Percentiles rank a stretch among this genome's conserved stretches.
Conservation (phyloP, 2,329 filamentous ascomycete species). For the Aspergillus quadricinctus region DNA sequence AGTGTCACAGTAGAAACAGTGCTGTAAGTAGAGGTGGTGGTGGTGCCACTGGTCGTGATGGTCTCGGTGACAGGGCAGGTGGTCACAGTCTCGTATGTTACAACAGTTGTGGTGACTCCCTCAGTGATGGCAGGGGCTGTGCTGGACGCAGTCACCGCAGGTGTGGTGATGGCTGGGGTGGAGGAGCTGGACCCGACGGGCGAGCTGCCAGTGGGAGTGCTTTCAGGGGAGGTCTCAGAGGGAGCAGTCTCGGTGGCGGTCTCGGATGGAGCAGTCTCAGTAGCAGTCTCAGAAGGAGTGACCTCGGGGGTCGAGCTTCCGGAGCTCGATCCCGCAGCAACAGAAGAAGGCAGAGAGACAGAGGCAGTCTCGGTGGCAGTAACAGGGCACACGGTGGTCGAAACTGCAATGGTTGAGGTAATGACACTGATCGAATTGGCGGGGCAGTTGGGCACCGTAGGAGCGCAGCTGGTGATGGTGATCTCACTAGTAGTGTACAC, state of each 20-base stretch:
- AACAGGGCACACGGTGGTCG: slow-evolving; percentile 57
- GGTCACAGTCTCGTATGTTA: slow-evolving; percentile 27
- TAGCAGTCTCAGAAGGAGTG: background rate
- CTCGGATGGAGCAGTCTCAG: background rate
- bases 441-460: slow-evolving; percentile 48
- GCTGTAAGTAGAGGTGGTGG: slow-evolving; percentile 51
- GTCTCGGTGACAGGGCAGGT: slow-evolving; percentile 29
- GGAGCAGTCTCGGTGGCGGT: background rate
- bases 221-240: background rate
- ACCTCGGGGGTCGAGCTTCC: slow-evolving; percentile 2
- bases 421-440: slow-evolving; percentile 46
- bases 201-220: slow-evolving; percentile 11
- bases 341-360: background rate
- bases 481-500: slow-evolving; percentile 34
- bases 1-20: slow-evolving; percentile 51
- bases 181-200: slow-evolving; percentile 12
- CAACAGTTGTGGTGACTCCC: slow-evolving; percentile 20
- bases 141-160: slow-evolving; percentile 10
- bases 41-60: slow-evolving; percentile 42
- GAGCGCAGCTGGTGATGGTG: slow-evolving; percentile 39
- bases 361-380: slow-evolving; percentile 27
- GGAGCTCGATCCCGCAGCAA: background rate
- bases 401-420: slow-evolving; percentile 53
- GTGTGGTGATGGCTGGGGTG: slow-evolving; percentile 7
- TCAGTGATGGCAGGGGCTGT: slow-evolving; percentile 9